Evolutionary conservation across 1,284 basidiomycete genomes (phyloP).

Genomic region (Boletus semigastroideus): DNA sequence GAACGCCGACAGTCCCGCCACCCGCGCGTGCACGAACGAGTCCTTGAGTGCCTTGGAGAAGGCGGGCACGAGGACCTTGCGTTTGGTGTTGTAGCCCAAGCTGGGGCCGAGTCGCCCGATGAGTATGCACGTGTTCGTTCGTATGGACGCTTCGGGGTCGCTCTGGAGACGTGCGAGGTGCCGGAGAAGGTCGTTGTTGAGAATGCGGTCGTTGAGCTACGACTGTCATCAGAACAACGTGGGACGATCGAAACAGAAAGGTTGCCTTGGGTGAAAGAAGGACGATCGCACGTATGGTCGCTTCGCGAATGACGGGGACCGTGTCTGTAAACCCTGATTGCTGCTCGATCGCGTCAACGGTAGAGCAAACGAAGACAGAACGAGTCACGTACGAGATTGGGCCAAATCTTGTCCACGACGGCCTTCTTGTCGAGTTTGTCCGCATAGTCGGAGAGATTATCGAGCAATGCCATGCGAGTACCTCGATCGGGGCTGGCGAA

Average conservation of each 20-base stretch:
- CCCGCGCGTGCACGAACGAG: conserved; percentile 88
- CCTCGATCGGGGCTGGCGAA: conserved; percentile 90
- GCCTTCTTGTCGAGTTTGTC: conserved; percentile 86
- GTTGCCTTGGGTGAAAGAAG: conserved; percentile 81
- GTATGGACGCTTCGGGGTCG: conserved; percentile 91
- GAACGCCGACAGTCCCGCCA: conserved; percentile 94
- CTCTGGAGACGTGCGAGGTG: conserved; percentile 91
- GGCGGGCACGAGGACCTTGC: conserved; percentile 94
- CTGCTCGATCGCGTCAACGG: conserved; percentile 39
- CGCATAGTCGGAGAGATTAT: conserved; percentile 80
- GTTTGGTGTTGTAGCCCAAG: conserved; percentile 85
- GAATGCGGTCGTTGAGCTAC: conserved; percentile 84
- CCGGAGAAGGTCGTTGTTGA: conserved; percentile 96
- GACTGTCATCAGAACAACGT: not conserved
- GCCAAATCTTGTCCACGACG: conserved; percentile 90
- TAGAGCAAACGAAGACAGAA: not conserved
- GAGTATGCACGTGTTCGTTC: conserved; percentile 97
- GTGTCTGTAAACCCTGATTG: conserved; percentile 96
- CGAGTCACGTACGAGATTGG: conserved; percentile 71
- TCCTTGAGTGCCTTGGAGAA: conserved; percentile 92
- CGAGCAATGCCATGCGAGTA: conserved; percentile 90
- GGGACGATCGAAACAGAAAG: not conserved
- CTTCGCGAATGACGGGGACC: conserved; percentile 90
- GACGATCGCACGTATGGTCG: conserved; percentile 87
- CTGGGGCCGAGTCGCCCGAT: conserved; percentile 89